phyloP scores from a whole-genome alignment of 2,329 filamentous ascomycete species.

The Xylariomycetidae sp. region DNA sequence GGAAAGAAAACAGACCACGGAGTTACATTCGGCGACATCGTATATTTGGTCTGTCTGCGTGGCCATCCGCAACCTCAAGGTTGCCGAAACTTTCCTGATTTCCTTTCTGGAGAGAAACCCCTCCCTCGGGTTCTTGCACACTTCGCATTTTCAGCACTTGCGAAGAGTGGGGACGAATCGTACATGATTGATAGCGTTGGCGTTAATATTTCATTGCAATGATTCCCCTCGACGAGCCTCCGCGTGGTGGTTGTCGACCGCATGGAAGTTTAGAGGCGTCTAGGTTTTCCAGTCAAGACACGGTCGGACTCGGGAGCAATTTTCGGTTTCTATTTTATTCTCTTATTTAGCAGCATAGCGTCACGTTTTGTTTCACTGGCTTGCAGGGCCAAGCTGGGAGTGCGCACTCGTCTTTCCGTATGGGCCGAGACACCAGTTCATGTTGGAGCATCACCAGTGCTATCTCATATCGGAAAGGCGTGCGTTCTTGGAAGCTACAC shows the following conservation, averaged over 20 bases:
- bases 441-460: too few species aligned
- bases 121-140: not conserved
- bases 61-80: too few species aligned
- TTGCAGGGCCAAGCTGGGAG: slow-evolving; percentile 12
- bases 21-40: too few species aligned
- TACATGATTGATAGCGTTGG: slow-evolving; percentile 27
- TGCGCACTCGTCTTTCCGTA: too few species aligned
- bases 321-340: slow-evolving; percentile 21
- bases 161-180: too few species aligned
- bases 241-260: slow-evolving; percentile 18
- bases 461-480: too few species aligned
- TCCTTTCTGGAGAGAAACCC: slow-evolving; percentile 2
- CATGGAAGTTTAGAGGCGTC: slow-evolving; percentile 25
- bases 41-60: too few species aligned
- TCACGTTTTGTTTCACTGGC: slow-evolving; percentile 16
- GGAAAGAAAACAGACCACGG: slow-evolving; percentile 7
- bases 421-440: too few species aligned
- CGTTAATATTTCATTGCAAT: slow-evolving; percentile 23
- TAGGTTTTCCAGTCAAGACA: slow-evolving; percentile 21
- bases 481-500: too few species aligned
- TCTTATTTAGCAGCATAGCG: slow-evolving; percentile 25
- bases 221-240: slow-evolving; percentile 20
- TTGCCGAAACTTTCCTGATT: not conserved
- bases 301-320: slow-evolving; percentile 24
- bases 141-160: too few species aligned